These are phyloP conservation scores for Spinacia oleracea DNA, from an alignment of 179 eudicot species.

Conservation along the genomic window DNA sequence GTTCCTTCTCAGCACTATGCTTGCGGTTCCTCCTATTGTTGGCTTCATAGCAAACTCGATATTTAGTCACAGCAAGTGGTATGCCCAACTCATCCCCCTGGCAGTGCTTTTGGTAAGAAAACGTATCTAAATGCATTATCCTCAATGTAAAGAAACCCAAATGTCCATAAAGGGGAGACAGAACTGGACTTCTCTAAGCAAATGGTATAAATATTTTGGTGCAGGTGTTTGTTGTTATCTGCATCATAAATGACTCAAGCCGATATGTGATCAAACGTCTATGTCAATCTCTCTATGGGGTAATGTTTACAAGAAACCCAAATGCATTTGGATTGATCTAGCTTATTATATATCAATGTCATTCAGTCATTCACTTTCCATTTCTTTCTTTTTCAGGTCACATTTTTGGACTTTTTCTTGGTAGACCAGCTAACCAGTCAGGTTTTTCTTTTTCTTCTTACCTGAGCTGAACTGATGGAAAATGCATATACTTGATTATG, in stretches of 20 bases:
- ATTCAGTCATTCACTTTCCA: neutral
- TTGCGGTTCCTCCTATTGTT: slow-evolving; percentile 52
- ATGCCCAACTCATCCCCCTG: slow-evolving; percentile 60
- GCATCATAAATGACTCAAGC: slow-evolving; percentile 60
- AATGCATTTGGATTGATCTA: neutral
- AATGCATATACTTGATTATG: neutral
- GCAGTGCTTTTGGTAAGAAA: slow-evolving; percentile 44
- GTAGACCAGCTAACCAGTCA: slow-evolving; percentile 77
- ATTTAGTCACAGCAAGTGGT: slow-evolving; percentile 25
- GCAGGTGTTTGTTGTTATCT: slow-evolving; percentile 50
- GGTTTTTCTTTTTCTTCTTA: slow-evolving; percentile 32
- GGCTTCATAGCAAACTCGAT: slow-evolving; percentile 50
- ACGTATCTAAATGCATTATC: neutral
- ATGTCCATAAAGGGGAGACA: neutral
- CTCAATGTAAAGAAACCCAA: neutral
- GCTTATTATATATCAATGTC: neutral
- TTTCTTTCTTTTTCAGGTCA: slow-evolving; percentile 43
- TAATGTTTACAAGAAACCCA: slow-evolving; percentile 20
- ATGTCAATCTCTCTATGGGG: slow-evolving; percentile 59
- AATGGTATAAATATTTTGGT: slow-evolving; percentile 20
- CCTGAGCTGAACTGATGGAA: neutral
- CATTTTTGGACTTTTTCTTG: slow-evolving; percentile 66
- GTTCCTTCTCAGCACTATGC: slow-evolving; percentile 46
- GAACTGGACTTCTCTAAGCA: neutral
- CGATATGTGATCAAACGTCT: slow-evolving; percentile 44